Evolutionary conservation across 2,329 filamentous ascomycete genomes (phyloP).

Genomic region (Fusarium mexicanum): DNA sequence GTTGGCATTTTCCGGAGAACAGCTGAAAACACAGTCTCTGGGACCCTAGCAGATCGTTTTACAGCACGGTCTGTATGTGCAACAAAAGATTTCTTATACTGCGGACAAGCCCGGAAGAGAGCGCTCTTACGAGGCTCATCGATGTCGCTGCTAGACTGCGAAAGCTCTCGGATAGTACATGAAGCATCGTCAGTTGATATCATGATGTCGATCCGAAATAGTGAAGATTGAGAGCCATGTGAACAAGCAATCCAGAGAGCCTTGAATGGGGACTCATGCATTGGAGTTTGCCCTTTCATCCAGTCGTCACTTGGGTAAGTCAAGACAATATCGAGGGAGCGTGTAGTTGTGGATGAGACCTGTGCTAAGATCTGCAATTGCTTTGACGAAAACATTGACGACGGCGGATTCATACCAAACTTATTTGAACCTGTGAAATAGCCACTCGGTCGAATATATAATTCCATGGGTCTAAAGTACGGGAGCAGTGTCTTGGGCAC

Average conservation of each 20-base stretch:
- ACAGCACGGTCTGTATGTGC: neutral
- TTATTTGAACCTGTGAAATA: neutral
- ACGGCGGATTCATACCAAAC: neutral
- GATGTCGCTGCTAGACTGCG: neutral
- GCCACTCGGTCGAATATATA: conserved; percentile 3
- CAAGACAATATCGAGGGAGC: neutral
- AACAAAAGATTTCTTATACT: conserved; percentile 10
- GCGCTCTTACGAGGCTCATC: neutral
- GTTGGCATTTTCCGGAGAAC: neutral
- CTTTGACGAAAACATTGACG: neutral
- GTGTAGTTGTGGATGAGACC: neutral
- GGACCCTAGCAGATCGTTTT: neutral
- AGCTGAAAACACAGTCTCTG: neutral
- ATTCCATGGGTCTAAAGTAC: neutral
- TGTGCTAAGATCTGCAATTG: neutral
- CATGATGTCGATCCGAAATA: conserved; percentile 2
- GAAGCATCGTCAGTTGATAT: conserved; percentile 7
- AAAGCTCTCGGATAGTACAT: neutral
- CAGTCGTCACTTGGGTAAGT: neutral
- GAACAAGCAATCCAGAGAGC: conserved; percentile 1
- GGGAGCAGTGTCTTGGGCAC: neutral
- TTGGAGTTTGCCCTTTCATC: neutral
- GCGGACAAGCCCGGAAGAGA: neutral
- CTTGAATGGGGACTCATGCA: conserved; percentile 1
- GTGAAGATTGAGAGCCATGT: neutral